These are phyloP conservation scores for Aspergillus sp. DNA, from an alignment of 2,329 filamentous ascomycete species.

Conservation along the genomic window DNA sequence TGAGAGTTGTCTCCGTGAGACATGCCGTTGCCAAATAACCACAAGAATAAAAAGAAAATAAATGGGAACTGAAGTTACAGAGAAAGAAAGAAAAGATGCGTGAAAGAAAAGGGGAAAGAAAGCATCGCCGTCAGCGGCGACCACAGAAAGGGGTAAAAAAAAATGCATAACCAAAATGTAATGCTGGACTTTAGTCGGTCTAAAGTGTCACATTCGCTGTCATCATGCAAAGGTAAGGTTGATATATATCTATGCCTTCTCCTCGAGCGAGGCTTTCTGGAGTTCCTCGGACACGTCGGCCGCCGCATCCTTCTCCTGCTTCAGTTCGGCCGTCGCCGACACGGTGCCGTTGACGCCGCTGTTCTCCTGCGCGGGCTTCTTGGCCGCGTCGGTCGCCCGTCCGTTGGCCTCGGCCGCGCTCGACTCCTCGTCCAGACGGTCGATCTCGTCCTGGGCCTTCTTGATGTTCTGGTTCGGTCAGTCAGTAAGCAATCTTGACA, in stretches of 20 bases:
- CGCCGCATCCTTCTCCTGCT: constrained; percentile 59
- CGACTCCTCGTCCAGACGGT: constrained; percentile 74
- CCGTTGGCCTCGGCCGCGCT: constrained; percentile 43
- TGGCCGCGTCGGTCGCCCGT: constrained; percentile 50
- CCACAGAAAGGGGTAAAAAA: neutral
- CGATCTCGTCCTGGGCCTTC: constrained; percentile 94
- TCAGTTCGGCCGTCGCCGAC: constrained; percentile 54
- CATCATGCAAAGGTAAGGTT: constrained; percentile 17
- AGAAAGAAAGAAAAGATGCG: neutral
- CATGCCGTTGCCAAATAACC: neutral
- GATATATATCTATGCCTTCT: constrained; percentile 39
- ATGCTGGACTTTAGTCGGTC: constrained; percentile 26
- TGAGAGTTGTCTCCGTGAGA: no score
- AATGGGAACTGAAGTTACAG: neutral
- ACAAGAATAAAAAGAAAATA: neutral
- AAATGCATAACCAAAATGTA: constrained; percentile 1
- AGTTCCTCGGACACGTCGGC: constrained; percentile 61
- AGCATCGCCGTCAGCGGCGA: no score
- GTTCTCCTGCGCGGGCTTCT: constrained; percentile 54
- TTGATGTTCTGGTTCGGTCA: constrained; percentile 74
- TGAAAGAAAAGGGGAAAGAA: neutral
- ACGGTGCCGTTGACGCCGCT: constrained; percentile 54
- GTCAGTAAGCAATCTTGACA: constrained; percentile 9
- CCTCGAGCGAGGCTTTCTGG: constrained; percentile 61
- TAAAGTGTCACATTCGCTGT: constrained; percentile 20